phyloP scores from a whole-genome alignment of 2,329 filamentous ascomycete species.

The Chaetomium sp. region DNA sequence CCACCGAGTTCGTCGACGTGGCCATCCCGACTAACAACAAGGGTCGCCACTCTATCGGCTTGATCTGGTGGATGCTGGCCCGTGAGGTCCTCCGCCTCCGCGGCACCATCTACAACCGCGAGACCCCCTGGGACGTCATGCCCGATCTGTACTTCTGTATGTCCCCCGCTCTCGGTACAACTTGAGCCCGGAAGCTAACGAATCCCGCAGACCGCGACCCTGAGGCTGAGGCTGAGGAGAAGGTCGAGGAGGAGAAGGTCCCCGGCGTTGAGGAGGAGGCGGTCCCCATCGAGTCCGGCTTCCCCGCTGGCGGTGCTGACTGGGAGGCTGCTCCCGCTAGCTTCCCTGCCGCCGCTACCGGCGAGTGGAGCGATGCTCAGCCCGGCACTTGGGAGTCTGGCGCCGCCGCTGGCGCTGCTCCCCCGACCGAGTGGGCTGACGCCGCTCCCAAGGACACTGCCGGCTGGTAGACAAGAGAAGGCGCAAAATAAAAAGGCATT shows the following conservation, averaged over 20 bases:
- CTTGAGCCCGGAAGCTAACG: slow-evolving; percentile 21
- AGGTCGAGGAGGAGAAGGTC: slow-evolving; percentile 90
- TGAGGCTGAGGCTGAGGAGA: slow-evolving; percentile 99
- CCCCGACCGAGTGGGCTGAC: slow-evolving; percentile 55
- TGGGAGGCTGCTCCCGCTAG: slow-evolving; percentile 81
- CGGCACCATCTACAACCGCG: slow-evolving; percentile 92
- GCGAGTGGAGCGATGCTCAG: slow-evolving; percentile 60
- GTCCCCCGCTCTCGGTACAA: slow-evolving; percentile 38
- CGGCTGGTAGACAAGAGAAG: slow-evolving; percentile 50
- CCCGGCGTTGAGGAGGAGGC: slow-evolving; percentile 84
- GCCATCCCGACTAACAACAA: slow-evolving; percentile 99
- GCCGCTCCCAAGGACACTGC: slow-evolving; percentile 49
- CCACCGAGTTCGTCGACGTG: slow-evolving; percentile 99
- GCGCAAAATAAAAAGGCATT: slow-evolving; percentile 32
- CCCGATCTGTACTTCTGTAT: slow-evolving; percentile 98
- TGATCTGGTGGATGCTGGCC: slow-evolving; percentile 99
- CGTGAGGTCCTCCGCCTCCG: slow-evolving; percentile 99
- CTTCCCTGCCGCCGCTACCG: slow-evolving; percentile 63
- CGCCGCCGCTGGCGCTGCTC: slow-evolving; percentile 51
- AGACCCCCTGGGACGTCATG: slow-evolving; percentile 98
- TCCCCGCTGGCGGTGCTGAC: slow-evolving; percentile 65
- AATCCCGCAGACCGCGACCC: slow-evolving; percentile 80
- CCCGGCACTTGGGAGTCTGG: slow-evolving; percentile 55
- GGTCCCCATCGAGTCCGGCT: slow-evolving; percentile 76
- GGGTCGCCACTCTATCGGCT: slow-evolving; percentile 97